Evolutionary conservation across 2,329 filamentous ascomycete genomes (phyloP).

Genomic region (Diplodia sapinea): DNA sequence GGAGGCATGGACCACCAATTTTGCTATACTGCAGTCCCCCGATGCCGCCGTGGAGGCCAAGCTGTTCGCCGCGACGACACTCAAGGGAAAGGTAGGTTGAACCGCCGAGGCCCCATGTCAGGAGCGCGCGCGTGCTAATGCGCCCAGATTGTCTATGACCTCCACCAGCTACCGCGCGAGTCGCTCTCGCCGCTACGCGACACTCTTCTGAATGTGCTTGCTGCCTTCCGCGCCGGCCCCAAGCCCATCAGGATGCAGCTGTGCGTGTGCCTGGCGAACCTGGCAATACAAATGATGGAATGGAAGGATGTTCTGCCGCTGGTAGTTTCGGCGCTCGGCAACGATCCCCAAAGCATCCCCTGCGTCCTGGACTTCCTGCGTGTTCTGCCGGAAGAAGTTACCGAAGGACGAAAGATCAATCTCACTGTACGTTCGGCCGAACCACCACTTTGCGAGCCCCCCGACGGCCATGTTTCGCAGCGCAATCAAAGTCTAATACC

Average conservation of each 20-base stretch:
- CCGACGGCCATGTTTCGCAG: constrained; percentile 43
- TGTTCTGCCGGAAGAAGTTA: constrained; percentile 97
- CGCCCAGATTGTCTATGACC: constrained; percentile 91
- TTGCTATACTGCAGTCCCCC: constrained; percentile 80
- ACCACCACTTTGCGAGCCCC: constrained; percentile 49
- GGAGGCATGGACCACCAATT: constrained; percentile 88
- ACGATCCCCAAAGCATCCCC: constrained; percentile 77
- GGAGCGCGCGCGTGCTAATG: constrained; percentile 26
- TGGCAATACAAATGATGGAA: constrained; percentile 93
- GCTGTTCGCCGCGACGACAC: constrained; percentile 92
- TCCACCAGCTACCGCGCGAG: constrained; percentile 80
- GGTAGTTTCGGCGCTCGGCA: constrained; percentile 78
- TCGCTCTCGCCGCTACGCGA: constrained; percentile 79
- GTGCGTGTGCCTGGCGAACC: constrained; percentile 89
- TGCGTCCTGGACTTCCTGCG: constrained; percentile 95
- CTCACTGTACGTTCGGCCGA: constrained; percentile 87
- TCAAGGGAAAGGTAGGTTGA: constrained; percentile 88
- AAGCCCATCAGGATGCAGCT: constrained; percentile 82
- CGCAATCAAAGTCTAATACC: constrained; percentile 50
- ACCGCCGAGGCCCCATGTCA: constrained; percentile 11
- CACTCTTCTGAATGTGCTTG: constrained; percentile 81
- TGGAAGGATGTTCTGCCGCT: constrained; percentile 92
- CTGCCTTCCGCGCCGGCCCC: constrained; percentile 79
- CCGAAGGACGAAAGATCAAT: constrained; percentile 98
- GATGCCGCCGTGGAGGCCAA: constrained; percentile 82